Evolutionary conservation across 306 rosid species (phyloP), one percentile per base, ranked within the genome.

Genomic region (Vigna reflexopilosa): DNA sequence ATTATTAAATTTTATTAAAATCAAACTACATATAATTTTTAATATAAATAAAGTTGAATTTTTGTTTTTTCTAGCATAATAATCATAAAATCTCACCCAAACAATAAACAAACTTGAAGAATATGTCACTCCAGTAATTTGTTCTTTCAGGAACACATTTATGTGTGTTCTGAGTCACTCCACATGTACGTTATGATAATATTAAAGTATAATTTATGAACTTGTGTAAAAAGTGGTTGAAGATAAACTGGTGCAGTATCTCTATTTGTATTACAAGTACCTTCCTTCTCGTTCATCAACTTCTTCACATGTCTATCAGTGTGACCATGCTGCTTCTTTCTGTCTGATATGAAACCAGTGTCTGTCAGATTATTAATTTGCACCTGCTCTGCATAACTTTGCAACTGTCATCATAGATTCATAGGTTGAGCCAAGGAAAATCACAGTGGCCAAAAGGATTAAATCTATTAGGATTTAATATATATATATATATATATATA

Each of bases 291-390:
- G 13, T 57, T 42, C 56, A 73, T 24, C 55, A 56, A 24, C 55
- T 42, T 57, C 67, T 57, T 57, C 28, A 74, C 69, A n/a, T 26
- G 70, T 24, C 44, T 1, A 73, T 58, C 68, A 57, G 24, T 26
- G 56, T 34, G 6, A 19, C 22, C 16, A 52, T 19, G 38, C 66
- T 56, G 48, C 22, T 51, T 12, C 51, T 72, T 34, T 52, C 34
- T 32, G 50, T 51, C 4, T 51, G 3, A 26, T 70, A 50, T 50
- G n/a, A 50, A 70, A 71, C 32, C 49, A 7, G 20, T 34, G 50
- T 52, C 51, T 34, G 50, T 52, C 64, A 57, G 26, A 40, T 56
- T 20, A 38, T 38, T 38, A 73, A 58, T 58, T 75, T 30, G 50
- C 15, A 47, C 16, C 71, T 10, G 8, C 17, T 59, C 61, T 47